A percentile compares a stretch with the other conserved stretches of the same genome.
Conservation (phyloP, 2,329 filamentous ascomycete genomes). For the Fonsecaea pugnacius region DNA sequence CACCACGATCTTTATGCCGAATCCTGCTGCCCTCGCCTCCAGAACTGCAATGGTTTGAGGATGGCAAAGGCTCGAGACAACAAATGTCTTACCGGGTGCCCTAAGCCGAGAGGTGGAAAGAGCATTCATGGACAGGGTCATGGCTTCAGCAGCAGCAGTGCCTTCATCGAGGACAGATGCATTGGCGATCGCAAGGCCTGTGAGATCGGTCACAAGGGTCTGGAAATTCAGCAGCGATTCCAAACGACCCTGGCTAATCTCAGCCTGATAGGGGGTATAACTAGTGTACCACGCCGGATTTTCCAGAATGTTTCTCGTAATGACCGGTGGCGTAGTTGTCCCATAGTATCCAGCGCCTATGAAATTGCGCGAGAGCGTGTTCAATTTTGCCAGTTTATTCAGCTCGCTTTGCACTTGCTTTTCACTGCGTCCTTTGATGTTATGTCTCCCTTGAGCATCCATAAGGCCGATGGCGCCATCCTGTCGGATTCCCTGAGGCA, state of each 20-base stretch:
- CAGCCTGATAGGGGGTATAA: constrained; percentile 95
- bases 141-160: constrained; percentile 90
- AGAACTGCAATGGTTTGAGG: constrained; percentile 85
- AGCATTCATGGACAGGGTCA: constrained; percentile 86
- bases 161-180: constrained; percentile 89
- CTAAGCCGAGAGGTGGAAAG: constrained; percentile 73
- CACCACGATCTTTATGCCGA: constrained; percentile 77
- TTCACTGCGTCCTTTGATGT: constrained; percentile 50
- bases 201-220: constrained; percentile 87
- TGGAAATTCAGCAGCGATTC: constrained; percentile 96
- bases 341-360: constrained; percentile 89
- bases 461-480: constrained; percentile 54
- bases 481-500: constrained; percentile 78
- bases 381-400: constrained; percentile 49
- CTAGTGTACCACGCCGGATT: constrained; percentile 97
- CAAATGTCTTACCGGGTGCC: constrained; percentile 75
- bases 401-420: constrained; percentile 46
- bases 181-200: constrained; percentile 84
- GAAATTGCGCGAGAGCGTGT: constrained; percentile 66
- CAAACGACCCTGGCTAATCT: constrained; percentile 92
- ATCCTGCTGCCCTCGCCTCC: constrained; percentile 83
- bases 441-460: constrained; percentile 48
- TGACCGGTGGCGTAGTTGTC: constrained; percentile 84
- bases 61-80: constrained; percentile 81
- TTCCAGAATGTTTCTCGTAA: constrained; percentile 90